Conservation (phyloP, 371 early-diverging fungal species). For the Haplosporangium sp. region DNA sequence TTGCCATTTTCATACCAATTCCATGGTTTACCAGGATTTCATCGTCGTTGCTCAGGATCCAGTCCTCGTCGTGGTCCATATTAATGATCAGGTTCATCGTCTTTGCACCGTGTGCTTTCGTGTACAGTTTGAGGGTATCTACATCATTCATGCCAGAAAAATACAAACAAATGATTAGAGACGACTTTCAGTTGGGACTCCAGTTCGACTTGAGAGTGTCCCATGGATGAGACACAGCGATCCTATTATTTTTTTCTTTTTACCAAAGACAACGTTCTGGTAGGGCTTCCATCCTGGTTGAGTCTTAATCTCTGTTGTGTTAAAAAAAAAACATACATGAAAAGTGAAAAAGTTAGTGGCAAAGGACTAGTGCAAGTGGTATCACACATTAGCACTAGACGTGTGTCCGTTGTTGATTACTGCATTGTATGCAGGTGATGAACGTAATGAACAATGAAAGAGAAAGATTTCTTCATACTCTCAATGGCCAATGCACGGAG, state of each 20-base stretch:
- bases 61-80: slow-evolving; percentile 79
- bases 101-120: slow-evolving; percentile 88
- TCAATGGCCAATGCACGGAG: slow-evolving; percentile 73
- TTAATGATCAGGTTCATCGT: slow-evolving; percentile 89
- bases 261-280: slow-evolving; percentile 73
- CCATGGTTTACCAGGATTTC: slow-evolving; percentile 70
- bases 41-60: slow-evolving; percentile 70
- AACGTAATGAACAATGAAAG: slow-evolving; percentile 7
- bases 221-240: background rate
- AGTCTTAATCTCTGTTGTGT: slow-evolving; percentile 66
- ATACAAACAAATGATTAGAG: background rate
- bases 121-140: slow-evolving; percentile 90
- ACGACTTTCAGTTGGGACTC: too few relatives aligned
- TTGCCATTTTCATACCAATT: slow-evolving; percentile 68
- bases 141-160: slow-evolving; percentile 7
- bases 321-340: slow-evolving; percentile 7
- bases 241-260: slow-evolving; percentile 3
- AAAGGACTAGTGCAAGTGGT: too few relatives aligned
- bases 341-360: slow-evolving; percentile 1
- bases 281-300: slow-evolving; percentile 81
- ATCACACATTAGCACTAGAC: too few relatives aligned
- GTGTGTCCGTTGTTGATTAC: too few relatives aligned
- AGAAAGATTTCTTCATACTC: slow-evolving; percentile 61
- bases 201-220: too few relatives aligned
- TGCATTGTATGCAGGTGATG: too few relatives aligned